Percentiles rank a stretch among this genome's conserved stretches.
Evolutionary conservation across 371 early-diverging fungal genomes (phyloP).

Genomic region (Haplosporangium sp.): DNA sequence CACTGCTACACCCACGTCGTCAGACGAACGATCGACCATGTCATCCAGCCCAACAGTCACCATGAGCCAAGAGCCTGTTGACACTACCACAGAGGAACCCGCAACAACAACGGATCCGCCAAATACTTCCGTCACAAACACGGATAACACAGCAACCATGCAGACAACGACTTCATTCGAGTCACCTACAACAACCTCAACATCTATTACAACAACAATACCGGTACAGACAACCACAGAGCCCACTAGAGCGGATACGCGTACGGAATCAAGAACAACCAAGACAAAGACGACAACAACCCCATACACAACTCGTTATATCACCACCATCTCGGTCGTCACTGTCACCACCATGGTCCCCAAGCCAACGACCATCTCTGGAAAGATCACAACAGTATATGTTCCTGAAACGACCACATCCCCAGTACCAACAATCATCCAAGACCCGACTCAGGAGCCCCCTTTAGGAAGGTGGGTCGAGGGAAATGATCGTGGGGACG

Average conservation of each 20-base stretch:
- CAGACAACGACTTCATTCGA: no score
- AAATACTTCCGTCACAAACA: neutral
- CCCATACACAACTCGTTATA: constrained; percentile 41
- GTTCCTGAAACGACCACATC: constrained; percentile 19
- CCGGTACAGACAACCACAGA: neutral
- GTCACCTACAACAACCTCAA: neutral
- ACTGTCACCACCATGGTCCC: constrained; percentile 33
- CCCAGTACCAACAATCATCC: constrained; percentile 16
- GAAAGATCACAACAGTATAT: constrained; percentile 29
- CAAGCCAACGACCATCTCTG: constrained; percentile 30
- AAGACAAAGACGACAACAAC: constrained; percentile 16
- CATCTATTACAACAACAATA: neutral
- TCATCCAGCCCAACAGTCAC: neutral
- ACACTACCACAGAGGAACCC: constrained; percentile 3
- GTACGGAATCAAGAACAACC: neutral
- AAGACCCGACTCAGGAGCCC: constrained; percentile 33
- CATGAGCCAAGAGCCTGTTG: neutral
- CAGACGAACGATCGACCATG: neutral
- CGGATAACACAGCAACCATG: no score
- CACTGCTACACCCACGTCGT: no score
- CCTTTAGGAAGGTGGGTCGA: constrained; percentile 12
- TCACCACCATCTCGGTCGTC: constrained; percentile 29
- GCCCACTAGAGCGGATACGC: neutral
- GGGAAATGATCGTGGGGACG: neutral
- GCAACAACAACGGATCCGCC: constrained; percentile 9